Base-by-base conservation (phyloP, 2,329 filamentous ascomycete genomes). In the Cryoendolithus antarcticus region DNA sequence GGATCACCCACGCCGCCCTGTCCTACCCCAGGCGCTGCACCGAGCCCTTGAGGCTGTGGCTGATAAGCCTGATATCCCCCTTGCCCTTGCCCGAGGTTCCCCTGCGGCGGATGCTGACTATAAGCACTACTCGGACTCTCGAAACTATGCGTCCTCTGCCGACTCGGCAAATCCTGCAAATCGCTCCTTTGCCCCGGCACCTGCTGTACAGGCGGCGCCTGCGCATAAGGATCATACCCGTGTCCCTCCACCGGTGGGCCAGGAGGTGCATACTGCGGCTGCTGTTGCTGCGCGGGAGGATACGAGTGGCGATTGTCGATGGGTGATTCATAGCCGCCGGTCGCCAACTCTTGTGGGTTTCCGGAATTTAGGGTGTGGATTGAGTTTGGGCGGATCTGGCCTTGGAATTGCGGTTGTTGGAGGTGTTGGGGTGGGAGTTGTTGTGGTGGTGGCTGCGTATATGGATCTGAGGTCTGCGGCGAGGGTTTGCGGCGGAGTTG, bases 341-440 rank as follows among this genome's bases (percentile, higher is more conserved):
- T 66, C 11, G 64, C 61, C 11, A 70, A 55, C 48, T 70, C 67
- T 43, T 69, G 66, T 4, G 67, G 66, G 34, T 60, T 56, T 15
- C 58, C 59, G 35, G 48, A 52, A 44, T 59, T 59, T 10, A 58
- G 52, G 0, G 57, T 60, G 48, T 56, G 61, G 54, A 53, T 63
- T 50, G 42, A 61, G 42, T 49, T 57, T 8, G 58, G 58, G 34
- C 56, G 47, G 47, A 53, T 66, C 60, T 48, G 63, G 49, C 44
- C 47, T 56, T 56, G 53, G 35, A 57, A 57, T 9, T 12, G 44
- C 15, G 15, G 15, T 19, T 19, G 15, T 19, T 19, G 15, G 15
- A 19, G 15, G 15, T 19, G 15, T 19, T 19, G 15, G 15, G 15
- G 15, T 19, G 15, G 15, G 15, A 19, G 15, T 19, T 19, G 15